These are phyloP conservation scores for Zygoascus bituminiphila DNA, from an alignment of 805 yeast species.

Conservation along the genomic window DNA sequence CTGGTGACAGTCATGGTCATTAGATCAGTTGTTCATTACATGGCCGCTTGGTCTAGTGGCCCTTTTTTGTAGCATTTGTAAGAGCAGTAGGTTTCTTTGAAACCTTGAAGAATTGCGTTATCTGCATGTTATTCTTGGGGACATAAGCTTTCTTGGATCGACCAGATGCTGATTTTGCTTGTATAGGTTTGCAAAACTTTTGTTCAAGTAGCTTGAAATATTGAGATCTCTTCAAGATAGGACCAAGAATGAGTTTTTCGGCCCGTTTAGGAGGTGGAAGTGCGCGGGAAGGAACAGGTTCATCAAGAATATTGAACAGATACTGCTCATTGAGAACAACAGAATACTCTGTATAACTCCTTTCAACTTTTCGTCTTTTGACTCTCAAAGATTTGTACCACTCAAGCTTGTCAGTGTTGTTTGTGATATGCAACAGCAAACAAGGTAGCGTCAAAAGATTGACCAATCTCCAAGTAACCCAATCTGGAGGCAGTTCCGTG, in stretches of 20 bases:
- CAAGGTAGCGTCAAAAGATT: neutral
- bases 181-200: neutral
- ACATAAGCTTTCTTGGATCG: neutral
- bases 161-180: neutral
- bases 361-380: neutral
- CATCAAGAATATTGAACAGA: neutral
- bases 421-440: neutral
- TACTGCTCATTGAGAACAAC: neutral
- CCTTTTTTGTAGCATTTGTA: too few relatives aligned
- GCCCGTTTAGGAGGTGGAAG: neutral
- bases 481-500: neutral
- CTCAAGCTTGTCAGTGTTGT: neutral
- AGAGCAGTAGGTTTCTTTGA: neutral
- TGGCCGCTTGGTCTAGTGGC: too few relatives aligned
- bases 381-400: slow-evolving; percentile 1
- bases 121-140: neutral
- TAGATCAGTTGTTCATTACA: too few relatives aligned
- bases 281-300: too few relatives aligned
- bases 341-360: neutral
- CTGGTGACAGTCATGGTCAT: too few relatives aligned
- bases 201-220: neutral
- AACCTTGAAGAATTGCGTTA: neutral
- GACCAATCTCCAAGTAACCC: neutral
- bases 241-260: neutral
- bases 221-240: neutral